A percentile compares a stretch with the other conserved stretches of the same genome.
Evolutionary conservation across 176 grass and related monocot genomes (phyloP).

Genomic region (Alloteropsis semialata): DNA sequence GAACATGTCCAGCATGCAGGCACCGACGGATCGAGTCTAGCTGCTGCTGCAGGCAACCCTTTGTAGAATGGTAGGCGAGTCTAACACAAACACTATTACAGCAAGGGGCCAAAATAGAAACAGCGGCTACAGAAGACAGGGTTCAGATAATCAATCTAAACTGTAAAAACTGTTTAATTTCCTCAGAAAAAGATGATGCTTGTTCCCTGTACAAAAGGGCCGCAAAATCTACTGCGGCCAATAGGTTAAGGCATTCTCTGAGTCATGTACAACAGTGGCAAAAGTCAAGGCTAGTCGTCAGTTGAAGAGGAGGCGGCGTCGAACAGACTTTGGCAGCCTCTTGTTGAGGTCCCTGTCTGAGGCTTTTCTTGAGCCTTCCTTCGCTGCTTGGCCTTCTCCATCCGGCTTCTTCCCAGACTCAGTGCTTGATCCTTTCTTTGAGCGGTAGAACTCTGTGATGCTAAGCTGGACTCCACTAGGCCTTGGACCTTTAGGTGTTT

Average conservation of each 20-base stretch:
- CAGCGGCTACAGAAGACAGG: neutral
- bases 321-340: conserved; percentile 47
- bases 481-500: conserved; percentile 39
- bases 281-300: conserved; percentile 9
- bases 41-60: neutral
- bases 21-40: neutral
- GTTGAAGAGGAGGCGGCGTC: conserved; percentile 65
- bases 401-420: conserved; percentile 35
- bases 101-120: neutral
- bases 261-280: conserved; percentile 36
- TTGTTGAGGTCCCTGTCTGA: conserved; percentile 42
- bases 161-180: neutral
- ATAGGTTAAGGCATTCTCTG: conserved; percentile 18
- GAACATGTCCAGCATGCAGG: neutral
- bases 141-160: neutral
- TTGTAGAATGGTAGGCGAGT: neutral
- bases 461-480: conserved; percentile 55
- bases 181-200: neutral
- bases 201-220: conserved; percentile 45
- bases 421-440: conserved; percentile 35
- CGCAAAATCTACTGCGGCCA: neutral
- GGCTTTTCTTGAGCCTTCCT: conserved; percentile 40
- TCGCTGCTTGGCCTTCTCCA: conserved; percentile 9
- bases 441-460: conserved; percentile 83
- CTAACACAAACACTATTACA: neutral